A percentile compares a stretch with the other conserved stretches of the same genome.
These are phyloP conservation scores for Sclerotinia minor DNA, from an alignment of 2,329 filamentous ascomycete genomes.

Conservation along the genomic window DNA sequence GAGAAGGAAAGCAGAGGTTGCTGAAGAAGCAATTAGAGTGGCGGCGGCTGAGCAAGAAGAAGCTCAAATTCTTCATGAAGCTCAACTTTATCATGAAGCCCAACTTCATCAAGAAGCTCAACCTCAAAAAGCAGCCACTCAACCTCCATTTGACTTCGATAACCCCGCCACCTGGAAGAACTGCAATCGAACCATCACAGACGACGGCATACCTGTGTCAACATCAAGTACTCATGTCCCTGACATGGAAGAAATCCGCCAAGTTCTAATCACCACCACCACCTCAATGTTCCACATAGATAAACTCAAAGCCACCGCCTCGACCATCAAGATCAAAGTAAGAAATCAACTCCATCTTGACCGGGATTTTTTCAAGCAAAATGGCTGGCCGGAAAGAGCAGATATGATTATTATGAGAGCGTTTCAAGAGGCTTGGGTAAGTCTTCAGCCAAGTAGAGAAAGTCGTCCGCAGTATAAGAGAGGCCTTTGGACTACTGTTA, in stretches of 20 bases:
- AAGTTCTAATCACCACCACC: not conserved
- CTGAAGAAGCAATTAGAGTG: not conserved
- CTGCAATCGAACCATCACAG: not conserved
- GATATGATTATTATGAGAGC: not conserved
- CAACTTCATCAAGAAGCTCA: not conserved
- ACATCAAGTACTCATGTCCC: not conserved
- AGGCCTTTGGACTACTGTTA: not conserved
- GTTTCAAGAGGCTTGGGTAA: conserved; percentile 6
- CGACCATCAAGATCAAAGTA: not conserved
- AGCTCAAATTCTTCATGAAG: not conserved
- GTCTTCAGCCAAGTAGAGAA: not conserved
- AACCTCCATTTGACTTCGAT: not conserved
- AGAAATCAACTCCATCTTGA: not conserved
- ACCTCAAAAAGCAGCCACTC: not conserved
- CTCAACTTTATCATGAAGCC: not conserved
- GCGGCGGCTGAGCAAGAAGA: not conserved
- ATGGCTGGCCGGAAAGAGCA: not conserved
- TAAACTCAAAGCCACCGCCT: not conserved
- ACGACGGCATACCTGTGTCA: not conserved
- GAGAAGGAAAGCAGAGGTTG: too few species aligned
- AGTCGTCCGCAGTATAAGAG: not conserved
- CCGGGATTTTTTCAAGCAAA: not conserved
- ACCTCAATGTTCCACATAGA: not conserved
- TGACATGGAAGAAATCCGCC: not conserved
- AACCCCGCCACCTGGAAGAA: not conserved